These are phyloP conservation scores for Suhomyces pyralidae DNA, from an alignment of 805 yeast genomes.

Conservation along the genomic window DNA sequence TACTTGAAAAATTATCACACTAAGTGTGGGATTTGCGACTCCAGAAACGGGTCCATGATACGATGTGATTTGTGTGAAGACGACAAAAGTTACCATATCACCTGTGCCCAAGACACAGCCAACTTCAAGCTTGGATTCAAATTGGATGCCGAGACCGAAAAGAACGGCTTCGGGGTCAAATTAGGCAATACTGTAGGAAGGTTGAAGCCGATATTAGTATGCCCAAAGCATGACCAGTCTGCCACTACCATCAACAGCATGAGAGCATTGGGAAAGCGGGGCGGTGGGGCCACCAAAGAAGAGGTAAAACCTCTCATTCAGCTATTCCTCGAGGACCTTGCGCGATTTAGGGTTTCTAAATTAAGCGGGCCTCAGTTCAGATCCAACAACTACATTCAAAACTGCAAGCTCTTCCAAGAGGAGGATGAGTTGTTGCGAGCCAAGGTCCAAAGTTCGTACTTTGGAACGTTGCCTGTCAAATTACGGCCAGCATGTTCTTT, in stretches of 20 bases:
- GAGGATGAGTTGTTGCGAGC: slow-evolving; percentile 6
- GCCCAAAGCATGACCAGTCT: slow-evolving; percentile 37
- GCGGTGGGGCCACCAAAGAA: slow-evolving; percentile 20
- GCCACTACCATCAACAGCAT: slow-evolving; percentile 21
- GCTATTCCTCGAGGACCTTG: slow-evolving; percentile 37
- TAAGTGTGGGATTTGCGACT: slow-evolving; percentile 46
- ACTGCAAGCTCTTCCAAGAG: slow-evolving; percentile 16
- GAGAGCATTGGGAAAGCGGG: slow-evolving; percentile 29
- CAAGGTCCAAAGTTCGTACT: slow-evolving; percentile 3
- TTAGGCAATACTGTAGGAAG: slow-evolving; percentile 34
- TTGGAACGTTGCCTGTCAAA: background rate
- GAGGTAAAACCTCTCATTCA: slow-evolving; percentile 36
- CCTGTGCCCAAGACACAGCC: slow-evolving; percentile 54
- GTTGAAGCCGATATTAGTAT: slow-evolving; percentile 43
- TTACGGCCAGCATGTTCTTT: slow-evolving; percentile 14
- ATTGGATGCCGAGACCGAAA: slow-evolving; percentile 20
- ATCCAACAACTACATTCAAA: slow-evolving; percentile 28
- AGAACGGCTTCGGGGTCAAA: slow-evolving; percentile 15
- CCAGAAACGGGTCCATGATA: slow-evolving; percentile 48
- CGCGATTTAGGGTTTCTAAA: slow-evolving; percentile 11
- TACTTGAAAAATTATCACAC: slow-evolving; percentile 25
- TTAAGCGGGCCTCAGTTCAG: slow-evolving; percentile 32
- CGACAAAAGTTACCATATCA: slow-evolving; percentile 41
- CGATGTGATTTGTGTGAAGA: slow-evolving; percentile 46
- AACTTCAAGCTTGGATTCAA: slow-evolving; percentile 55